Evolutionary conservation across 192 early-diverging fungal genomes (phyloP).

Genomic region (Backusella circina): DNA sequence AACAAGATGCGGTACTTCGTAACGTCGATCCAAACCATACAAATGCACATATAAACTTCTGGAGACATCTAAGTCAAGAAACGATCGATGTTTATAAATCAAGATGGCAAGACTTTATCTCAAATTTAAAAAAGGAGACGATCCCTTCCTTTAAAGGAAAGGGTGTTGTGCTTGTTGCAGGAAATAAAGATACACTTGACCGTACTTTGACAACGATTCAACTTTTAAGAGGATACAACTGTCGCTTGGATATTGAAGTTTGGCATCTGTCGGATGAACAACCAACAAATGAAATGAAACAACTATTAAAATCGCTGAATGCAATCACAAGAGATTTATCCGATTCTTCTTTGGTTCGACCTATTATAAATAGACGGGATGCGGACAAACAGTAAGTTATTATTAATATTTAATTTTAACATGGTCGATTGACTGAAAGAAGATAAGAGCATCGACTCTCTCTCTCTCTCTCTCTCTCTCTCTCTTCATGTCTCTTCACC

Average conservation of each 20-base stretch:
- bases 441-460: no score
- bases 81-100: slow-evolving; percentile 8
- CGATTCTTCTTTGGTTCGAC: slow-evolving; percentile 17
- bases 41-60: slow-evolving; percentile 20
- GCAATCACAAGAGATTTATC: slow-evolving; percentile 19
- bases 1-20: slow-evolving; percentile 1
- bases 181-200: slow-evolving; percentile 28
- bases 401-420: background rate
- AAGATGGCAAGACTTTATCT: slow-evolving; percentile 23
- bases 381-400: slow-evolving; percentile 31
- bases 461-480: no score
- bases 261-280: slow-evolving; percentile 33
- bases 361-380: slow-evolving; percentile 11
- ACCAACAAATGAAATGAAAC: background rate
- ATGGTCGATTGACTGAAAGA: no score
- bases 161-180: slow-evolving; percentile 31
- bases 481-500: background rate
- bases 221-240: slow-evolving; percentile 18
- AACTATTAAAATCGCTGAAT: background rate
- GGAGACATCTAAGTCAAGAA: slow-evolving; percentile 8
- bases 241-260: slow-evolving; percentile 24
- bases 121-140: background rate
- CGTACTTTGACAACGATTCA: slow-evolving; percentile 16
- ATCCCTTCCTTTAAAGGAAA: slow-evolving; percentile 12
- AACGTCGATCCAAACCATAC: slow-evolving; percentile 31